A percentile compares a stretch with the other conserved stretches of the same genome.
Conservation (phyloP, 78 protist species). For the Dictyostelium capitatum region DNA sequence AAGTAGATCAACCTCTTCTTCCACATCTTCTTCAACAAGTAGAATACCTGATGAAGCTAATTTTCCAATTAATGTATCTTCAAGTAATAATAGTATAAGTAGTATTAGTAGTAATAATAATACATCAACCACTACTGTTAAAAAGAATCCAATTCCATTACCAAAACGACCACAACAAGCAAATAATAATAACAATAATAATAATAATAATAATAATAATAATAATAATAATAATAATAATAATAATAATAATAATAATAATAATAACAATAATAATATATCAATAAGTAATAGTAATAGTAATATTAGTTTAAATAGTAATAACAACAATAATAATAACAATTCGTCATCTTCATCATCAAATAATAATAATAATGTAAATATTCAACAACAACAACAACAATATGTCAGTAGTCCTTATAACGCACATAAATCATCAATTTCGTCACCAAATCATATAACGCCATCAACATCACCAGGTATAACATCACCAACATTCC, state of each 20-base stretch:
- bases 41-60: slow-evolving; percentile 31
- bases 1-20: neutral
- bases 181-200: neutral
- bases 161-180: slow-evolving; percentile 49
- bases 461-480: slow-evolving; percentile 61
- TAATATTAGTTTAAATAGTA: neutral
- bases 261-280: neutral
- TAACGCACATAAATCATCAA: neutral
- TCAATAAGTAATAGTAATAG: neutral
- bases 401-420: slow-evolving; percentile 10
- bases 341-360: neutral
- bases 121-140: neutral
- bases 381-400: neutral
- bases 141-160: slow-evolving; percentile 44
- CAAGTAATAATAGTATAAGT: too few species aligned
- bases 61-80: too few species aligned
- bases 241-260: neutral
- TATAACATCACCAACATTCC: slow-evolving; percentile 41
- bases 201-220: slow-evolving; percentile 9
- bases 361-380: neutral
- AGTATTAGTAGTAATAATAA: neutral
- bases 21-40: neutral
- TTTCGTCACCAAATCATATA: slow-evolving; percentile 26
- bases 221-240: neutral
- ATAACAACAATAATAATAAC: neutral